Percentiles rank a stretch among this genome's conserved stretches.
phyloP scores from a whole-genome alignment of 371 early-diverging fungal species.

The Syncephalastrum racemosum region DNA sequence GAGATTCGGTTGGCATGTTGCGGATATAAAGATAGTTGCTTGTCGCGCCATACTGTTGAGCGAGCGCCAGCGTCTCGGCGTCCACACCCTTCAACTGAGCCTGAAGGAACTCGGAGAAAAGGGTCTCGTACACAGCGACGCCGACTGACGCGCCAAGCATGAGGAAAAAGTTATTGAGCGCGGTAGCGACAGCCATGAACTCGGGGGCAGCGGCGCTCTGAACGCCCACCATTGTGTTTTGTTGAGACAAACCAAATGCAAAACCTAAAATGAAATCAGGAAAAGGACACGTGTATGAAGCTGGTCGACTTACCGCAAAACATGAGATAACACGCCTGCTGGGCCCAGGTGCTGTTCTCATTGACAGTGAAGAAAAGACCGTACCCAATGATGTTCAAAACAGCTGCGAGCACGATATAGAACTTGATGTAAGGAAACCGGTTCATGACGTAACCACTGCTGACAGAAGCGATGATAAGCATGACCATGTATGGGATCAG shows the following conservation, averaged over 20 bases:
- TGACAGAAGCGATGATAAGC: conserved; percentile 39
- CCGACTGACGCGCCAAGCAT: conserved; percentile 38
- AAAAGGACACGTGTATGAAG: no score
- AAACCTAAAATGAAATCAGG: conserved; percentile 13
- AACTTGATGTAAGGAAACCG: conserved; percentile 31
- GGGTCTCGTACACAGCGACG: conserved; percentile 36
- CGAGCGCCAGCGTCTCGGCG: conserved; percentile 16
- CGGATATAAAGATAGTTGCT: conserved; percentile 31
- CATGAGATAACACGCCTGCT: conserved; percentile 39
- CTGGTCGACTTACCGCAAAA: conserved; percentile 21
- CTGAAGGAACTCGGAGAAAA: conserved; percentile 20
- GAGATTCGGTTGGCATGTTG: conserved; percentile 32
- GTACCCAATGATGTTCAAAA: conserved; percentile 33
- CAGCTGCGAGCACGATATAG: conserved; percentile 28
- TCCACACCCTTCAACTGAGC: conserved; percentile 18
- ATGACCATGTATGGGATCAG: conserved; percentile 45
- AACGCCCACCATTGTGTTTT: conserved; percentile 57
- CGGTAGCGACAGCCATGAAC: conserved; percentile 66
- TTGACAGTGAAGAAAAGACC: conserved; percentile 42
- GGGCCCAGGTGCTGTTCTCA: conserved; percentile 31
- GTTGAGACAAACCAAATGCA: conserved; percentile 65
- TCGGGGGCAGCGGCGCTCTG: conserved; percentile 53
- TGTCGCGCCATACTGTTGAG: conserved; percentile 27
- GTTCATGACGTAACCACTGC: conserved; percentile 25
- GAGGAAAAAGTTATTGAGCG: conserved; percentile 35